These are phyloP conservation scores for Sherardia arvensis DNA, from an alignment of 257 asterid genomes.

Conservation along the genomic window DNA sequence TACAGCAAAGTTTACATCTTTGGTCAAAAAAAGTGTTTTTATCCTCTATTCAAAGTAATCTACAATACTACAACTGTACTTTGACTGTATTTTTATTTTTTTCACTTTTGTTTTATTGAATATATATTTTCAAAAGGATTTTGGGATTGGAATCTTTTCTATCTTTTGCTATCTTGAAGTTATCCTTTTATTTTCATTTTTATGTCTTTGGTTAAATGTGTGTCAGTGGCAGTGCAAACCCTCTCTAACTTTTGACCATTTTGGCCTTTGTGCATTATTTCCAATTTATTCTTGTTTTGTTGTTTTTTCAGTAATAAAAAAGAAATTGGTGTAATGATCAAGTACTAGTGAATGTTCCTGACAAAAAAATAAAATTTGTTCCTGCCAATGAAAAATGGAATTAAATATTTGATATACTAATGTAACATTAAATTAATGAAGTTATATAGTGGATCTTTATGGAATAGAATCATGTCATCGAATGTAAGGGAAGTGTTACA, in stretches of 20 bases:
- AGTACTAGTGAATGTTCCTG: too few species aligned
- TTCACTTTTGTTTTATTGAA: not conserved
- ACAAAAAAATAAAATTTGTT: too few species aligned
- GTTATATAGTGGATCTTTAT: too few species aligned
- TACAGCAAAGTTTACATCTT: conserved; percentile 1
- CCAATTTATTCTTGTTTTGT: not conserved
- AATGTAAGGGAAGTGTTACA: too few species aligned
- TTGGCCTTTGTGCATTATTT: not conserved
- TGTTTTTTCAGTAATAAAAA: too few species aligned
- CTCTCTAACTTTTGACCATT: not conserved
- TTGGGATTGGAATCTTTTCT: not conserved
- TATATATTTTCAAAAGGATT: not conserved
- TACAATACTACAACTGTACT: conserved; percentile 11
- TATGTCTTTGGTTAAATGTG: not conserved
- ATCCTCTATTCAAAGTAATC: conserved; percentile 1
- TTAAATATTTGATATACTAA: too few species aligned
- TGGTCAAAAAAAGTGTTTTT: not conserved
- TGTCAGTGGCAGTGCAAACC: not conserved
- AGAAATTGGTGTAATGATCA: too few species aligned
- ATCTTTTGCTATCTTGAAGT: not conserved
- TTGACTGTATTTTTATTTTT: not conserved
- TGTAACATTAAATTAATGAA: too few species aligned
- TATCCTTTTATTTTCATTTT: not conserved
- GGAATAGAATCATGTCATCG: too few species aligned
- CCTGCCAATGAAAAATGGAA: too few species aligned